A percentile compares a stretch with the other conserved stretches of the same genome.
Conservation (phyloP, 2,329 filamentous ascomycete species). For the Hypoxylon sp. region DNA sequence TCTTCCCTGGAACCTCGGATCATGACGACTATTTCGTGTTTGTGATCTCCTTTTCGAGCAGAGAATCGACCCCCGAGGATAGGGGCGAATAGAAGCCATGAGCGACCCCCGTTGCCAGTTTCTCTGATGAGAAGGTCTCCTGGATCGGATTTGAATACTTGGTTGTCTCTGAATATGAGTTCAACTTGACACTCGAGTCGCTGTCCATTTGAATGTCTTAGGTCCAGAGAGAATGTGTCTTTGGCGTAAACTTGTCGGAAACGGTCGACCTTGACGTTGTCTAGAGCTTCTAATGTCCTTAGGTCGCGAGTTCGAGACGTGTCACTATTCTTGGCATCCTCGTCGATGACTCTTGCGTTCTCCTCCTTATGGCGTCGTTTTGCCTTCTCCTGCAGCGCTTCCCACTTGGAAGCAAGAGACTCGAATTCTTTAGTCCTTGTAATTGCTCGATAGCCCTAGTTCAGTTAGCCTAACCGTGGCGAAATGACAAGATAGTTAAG, state of each 20-base stretch:
- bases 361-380: slow-evolving; percentile 82
- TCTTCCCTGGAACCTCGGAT: slow-evolving; percentile 80
- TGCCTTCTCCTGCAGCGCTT: slow-evolving; percentile 81
- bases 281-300: slow-evolving; percentile 79
- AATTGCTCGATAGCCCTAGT: slow-evolving; percentile 72
- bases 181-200: slow-evolving; percentile 91
- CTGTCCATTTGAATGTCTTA: slow-evolving; percentile 91
- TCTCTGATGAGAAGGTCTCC: slow-evolving; percentile 96
- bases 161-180: slow-evolving; percentile 85
- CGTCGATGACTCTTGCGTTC: slow-evolving; percentile 81
- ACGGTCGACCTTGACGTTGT: slow-evolving; percentile 80
- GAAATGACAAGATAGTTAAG: not conserved
- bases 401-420: slow-evolving; percentile 74
- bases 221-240: slow-evolving; percentile 88
- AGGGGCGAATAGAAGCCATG: slow-evolving; percentile 93
- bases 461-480: slow-evolving; percentile 53
- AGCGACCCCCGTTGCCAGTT: slow-evolving; percentile 79
- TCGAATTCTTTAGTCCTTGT: slow-evolving; percentile 69
- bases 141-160: slow-evolving; percentile 73
- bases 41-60: slow-evolving; percentile 79
- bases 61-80: slow-evolving; percentile 81
- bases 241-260: slow-evolving; percentile 87
- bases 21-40: slow-evolving; percentile 87
- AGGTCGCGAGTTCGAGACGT: slow-evolving; percentile 84
- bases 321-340: slow-evolving; percentile 88